phyloP scores from a whole-genome alignment of 495 filamentous ascomycete species.

The Polyplosphaeria fusca region DNA sequence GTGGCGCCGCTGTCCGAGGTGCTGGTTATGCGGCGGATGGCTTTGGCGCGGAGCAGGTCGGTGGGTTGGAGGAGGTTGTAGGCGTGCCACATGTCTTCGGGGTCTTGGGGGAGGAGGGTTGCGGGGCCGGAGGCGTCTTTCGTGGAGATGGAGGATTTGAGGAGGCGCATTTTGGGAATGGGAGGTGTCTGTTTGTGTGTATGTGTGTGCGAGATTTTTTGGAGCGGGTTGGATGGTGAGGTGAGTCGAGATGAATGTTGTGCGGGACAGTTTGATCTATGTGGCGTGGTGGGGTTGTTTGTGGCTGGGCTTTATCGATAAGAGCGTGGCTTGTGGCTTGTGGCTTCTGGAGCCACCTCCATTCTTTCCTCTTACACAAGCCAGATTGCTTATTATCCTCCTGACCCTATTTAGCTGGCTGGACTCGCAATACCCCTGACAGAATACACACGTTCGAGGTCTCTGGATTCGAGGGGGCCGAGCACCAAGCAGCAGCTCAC shows the following conservation, averaged over 20 bases:
- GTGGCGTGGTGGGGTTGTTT: background rate
- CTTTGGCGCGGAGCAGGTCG: slow-evolving; percentile 78
- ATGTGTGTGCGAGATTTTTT: background rate
- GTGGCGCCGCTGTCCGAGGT: slow-evolving; percentile 71
- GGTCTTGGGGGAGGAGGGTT: slow-evolving; percentile 81
- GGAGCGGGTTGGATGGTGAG: too few relatives aligned
- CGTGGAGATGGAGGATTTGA: slow-evolving; percentile 66
- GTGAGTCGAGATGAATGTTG: too few relatives aligned
- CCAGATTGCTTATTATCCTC: too few relatives aligned
- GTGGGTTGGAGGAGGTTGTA: slow-evolving; percentile 85
- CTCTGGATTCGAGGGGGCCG: too few relatives aligned
- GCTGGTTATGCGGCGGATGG: slow-evolving; percentile 68
- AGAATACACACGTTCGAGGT: too few relatives aligned
- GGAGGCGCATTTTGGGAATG: slow-evolving; percentile 57
- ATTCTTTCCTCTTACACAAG: too few relatives aligned
- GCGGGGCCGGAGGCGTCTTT: slow-evolving; percentile 74
- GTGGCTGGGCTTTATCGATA: background rate
- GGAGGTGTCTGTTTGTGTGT: background rate
- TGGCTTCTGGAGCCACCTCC: background rate
- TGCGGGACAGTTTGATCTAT: too few relatives aligned
- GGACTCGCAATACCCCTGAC: too few relatives aligned
- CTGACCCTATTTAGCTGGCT: too few relatives aligned
- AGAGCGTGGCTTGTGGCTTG: background rate
- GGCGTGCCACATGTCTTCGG: slow-evolving; percentile 98
- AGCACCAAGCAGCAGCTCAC: too few relatives aligned